phyloP scores from a whole-genome alignment of 2,329 filamentous ascomycete species.

The Aureobasidium sp. region DNA sequence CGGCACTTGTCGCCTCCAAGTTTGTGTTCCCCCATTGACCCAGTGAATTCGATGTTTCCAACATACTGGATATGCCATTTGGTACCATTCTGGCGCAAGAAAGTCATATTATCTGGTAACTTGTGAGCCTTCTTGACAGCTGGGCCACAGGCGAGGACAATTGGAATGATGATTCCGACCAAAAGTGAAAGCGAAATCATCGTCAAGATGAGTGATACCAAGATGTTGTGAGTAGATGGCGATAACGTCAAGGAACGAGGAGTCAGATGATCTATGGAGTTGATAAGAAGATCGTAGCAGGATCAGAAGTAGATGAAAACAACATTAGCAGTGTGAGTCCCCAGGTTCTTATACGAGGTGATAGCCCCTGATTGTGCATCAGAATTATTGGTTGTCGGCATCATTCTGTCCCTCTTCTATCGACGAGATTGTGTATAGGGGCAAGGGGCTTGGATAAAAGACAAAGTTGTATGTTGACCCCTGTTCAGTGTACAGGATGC shows the following conservation, averaged over 20 bases:
- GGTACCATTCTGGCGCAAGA: slow-evolving; percentile 3
- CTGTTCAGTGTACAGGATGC: too few species aligned
- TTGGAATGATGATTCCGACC: neutral
- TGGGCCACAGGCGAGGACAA: neutral
- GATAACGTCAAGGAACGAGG: neutral
- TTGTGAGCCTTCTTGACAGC: neutral
- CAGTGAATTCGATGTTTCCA: slow-evolving; percentile 16
- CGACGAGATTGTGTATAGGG: too few species aligned
- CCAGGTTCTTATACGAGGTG: too few species aligned
- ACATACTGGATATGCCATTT: slow-evolving; percentile 16
- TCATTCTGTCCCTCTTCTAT: too few species aligned
- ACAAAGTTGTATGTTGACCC: too few species aligned
- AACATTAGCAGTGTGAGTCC: too few species aligned
- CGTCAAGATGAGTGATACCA: neutral
- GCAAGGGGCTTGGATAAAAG: too few species aligned
- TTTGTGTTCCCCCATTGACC: neutral
- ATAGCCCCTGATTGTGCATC: too few species aligned
- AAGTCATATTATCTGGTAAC: neutral
- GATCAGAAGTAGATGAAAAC: neutral
- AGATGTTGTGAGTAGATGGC: neutral
- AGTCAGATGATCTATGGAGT: neutral
- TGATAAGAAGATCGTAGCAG: neutral
- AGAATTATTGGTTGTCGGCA: too few species aligned
- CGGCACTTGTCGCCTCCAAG: slow-evolving; percentile 22
- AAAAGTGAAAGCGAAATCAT: neutral